Evolutionary conservation across 1,284 basidiomycete species (phyloP).

Genomic region (Kwoniella shivajii): DNA sequence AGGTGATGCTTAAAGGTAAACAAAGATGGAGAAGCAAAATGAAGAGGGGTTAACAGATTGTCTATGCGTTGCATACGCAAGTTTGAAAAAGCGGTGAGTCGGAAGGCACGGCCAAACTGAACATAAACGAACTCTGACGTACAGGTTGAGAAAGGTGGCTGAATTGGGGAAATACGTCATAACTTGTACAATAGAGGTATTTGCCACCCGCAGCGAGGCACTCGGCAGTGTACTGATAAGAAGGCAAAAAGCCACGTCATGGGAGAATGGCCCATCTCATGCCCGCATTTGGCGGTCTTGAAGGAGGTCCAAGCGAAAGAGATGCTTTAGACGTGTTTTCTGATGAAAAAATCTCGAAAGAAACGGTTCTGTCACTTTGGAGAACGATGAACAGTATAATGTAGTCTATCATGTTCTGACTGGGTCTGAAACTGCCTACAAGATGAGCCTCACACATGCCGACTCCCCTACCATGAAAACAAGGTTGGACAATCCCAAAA

Average conservation of each 20-base stretch:
- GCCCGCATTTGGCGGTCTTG: background rate
- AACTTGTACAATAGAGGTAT: background rate
- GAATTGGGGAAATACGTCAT: constrained; percentile 1
- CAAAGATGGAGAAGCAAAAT: no score
- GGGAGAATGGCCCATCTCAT: background rate
- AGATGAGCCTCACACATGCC: background rate
- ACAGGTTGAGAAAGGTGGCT: background rate
- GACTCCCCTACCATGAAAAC: background rate
- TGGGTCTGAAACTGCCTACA: no score
- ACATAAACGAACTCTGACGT: no score
- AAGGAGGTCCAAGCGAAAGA: constrained; percentile 3
- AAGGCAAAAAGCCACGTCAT: constrained; percentile 1
- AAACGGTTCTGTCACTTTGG: no score
- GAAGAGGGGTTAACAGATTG: no score
- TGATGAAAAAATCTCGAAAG: no score
- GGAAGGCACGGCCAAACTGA: no score
- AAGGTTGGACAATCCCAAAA: background rate
- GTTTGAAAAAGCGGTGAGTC: no score
- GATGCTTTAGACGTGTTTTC: constrained; percentile 5
- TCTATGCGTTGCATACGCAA: no score
- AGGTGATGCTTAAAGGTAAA: no score
- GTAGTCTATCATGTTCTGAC: no score
- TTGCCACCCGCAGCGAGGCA: background rate
- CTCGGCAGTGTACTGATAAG: background rate
- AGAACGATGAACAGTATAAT: no score